Evolutionary conservation across 805 yeast species (phyloP).

Genomic region (Kurtzmaniella fragi): DNA sequence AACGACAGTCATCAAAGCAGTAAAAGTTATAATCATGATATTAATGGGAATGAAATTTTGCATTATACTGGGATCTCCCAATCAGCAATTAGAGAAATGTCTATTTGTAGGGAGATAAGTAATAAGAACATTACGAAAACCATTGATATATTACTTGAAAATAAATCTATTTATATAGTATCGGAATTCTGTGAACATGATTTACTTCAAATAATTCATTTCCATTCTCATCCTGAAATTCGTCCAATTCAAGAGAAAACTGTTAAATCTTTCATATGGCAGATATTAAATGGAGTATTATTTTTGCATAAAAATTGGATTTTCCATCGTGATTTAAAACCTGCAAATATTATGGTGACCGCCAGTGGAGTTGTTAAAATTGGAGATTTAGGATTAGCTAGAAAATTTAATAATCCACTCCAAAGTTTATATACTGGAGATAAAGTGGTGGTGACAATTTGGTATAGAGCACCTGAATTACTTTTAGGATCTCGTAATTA

Average conservation of each 20-base stretch:
- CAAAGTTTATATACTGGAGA: conserved; percentile 89
- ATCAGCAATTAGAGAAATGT: conserved; percentile 94
- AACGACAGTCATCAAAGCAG: conserved; percentile 53
- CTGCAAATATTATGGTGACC: conserved; percentile 96
- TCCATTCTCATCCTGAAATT: conserved; percentile 85
- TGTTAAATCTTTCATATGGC: conserved; percentile 85
- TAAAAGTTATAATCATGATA: conserved; percentile 30
- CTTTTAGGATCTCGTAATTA: conserved; percentile 89
- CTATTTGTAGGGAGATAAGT: conserved; percentile 80
- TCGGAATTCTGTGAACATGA: conserved; percentile 97
- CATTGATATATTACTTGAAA: conserved; percentile 80
- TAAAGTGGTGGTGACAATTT: conserved; percentile 92
- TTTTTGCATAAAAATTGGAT: conserved; percentile 96
- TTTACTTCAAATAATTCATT: conserved; percentile 87
- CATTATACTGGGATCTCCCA: conserved; percentile 95
- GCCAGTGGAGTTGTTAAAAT: conserved; percentile 87
- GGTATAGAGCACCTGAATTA: conserved; percentile 95
- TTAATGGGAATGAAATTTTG: conserved; percentile 76
- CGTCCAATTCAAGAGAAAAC: conserved; percentile 73
- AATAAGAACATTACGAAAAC: conserved; percentile 77
- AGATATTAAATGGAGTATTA: conserved; percentile 84
- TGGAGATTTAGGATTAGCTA: conserved; percentile 90
- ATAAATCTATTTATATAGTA: conserved; percentile 88
- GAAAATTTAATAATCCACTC: conserved; percentile 80
- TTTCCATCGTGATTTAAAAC: conserved; percentile 90